Conservation (phyloP, 257 asterid species). For the Ophiorrhiza pumila region DNA sequence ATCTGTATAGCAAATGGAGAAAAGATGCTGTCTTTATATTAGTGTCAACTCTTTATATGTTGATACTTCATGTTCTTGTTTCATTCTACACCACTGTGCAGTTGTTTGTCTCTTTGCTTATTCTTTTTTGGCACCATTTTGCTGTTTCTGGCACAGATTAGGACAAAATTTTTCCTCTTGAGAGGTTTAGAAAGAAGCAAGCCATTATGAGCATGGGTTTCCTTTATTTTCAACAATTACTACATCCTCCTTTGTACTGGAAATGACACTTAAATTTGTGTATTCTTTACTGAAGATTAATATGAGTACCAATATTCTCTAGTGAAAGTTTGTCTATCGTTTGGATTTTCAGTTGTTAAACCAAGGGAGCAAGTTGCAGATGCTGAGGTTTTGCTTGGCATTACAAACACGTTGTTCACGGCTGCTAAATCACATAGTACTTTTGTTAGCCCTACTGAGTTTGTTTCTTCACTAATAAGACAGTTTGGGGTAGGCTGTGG, state of each 20-base stretch:
- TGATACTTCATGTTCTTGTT: background rate
- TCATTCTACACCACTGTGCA: background rate
- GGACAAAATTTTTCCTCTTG: background rate
- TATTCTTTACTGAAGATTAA: background rate
- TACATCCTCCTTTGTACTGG: background rate
- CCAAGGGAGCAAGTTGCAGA: constrained; percentile 68
- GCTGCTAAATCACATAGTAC: constrained; percentile 34
- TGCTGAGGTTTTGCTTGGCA: constrained; percentile 51
- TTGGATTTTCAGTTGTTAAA: constrained; percentile 33
- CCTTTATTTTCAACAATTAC: too few species aligned
- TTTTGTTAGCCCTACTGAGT: constrained; percentile 38
- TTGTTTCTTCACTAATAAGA: constrained; percentile 37
- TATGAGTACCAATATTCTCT: background rate
- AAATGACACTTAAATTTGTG: background rate
- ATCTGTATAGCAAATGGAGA: background rate
- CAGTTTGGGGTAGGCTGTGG: constrained; percentile 18
- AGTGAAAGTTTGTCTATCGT: background rate
- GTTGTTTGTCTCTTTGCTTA: background rate
- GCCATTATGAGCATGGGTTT: too few species aligned
- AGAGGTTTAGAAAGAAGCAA: background rate
- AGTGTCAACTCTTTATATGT: background rate
- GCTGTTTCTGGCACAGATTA: too few species aligned
- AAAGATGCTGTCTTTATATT: background rate
- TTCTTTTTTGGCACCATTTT: too few species aligned
- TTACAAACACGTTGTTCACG: constrained; percentile 34